Conservation (phyloP, 805 yeast species). For the Schizosaccharomyces octosporus region DNA sequence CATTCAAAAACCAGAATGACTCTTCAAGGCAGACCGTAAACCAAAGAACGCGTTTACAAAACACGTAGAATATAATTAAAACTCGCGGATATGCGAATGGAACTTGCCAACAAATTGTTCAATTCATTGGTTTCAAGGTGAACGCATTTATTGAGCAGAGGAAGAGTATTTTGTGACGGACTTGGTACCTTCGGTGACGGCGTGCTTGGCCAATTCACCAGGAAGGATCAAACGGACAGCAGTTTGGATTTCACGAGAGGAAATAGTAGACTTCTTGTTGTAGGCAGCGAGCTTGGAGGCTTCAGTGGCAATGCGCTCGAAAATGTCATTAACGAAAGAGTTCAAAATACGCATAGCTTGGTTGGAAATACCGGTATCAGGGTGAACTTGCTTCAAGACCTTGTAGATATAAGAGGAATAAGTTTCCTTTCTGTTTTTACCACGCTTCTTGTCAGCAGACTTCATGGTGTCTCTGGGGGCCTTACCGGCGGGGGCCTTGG, state of each 20-base stretch:
- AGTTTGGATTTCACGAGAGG: constrained; percentile 95
- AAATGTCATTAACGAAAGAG: constrained; percentile 86
- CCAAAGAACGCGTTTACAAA: too few species aligned
- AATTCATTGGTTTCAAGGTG: too few species aligned
- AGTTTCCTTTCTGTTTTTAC: constrained; percentile 91
- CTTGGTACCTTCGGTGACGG: constrained; percentile 67
- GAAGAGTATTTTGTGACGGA: constrained; percentile 10
- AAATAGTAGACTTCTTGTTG: constrained; percentile 93
- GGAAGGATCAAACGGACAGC: constrained; percentile 95
- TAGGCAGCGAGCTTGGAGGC: constrained; percentile 96
- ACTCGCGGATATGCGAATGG: too few species aligned
- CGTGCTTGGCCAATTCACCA: constrained; percentile 96
- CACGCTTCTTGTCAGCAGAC: constrained; percentile 67
- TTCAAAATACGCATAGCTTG: constrained; percentile 96
- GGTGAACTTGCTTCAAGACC: constrained; percentile 90
- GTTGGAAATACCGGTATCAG: constrained; percentile 94
- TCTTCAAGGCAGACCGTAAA: too few species aligned
- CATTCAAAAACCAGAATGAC: too few species aligned
- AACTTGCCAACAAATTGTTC: too few species aligned
- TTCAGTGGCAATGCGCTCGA: constrained; percentile 93
- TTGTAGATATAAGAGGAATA: constrained; percentile 95
- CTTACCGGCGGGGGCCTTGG: constrained; percentile 57
- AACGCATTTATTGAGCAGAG: constrained; percentile 3
- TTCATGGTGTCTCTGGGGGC: constrained; percentile 88
- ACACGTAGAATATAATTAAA: too few species aligned